Evolutionary conservation across 2,329 filamentous ascomycete genomes (phyloP), one percentile per base, ranked within the genome.

Genomic region (Daldinia sp.): DNA sequence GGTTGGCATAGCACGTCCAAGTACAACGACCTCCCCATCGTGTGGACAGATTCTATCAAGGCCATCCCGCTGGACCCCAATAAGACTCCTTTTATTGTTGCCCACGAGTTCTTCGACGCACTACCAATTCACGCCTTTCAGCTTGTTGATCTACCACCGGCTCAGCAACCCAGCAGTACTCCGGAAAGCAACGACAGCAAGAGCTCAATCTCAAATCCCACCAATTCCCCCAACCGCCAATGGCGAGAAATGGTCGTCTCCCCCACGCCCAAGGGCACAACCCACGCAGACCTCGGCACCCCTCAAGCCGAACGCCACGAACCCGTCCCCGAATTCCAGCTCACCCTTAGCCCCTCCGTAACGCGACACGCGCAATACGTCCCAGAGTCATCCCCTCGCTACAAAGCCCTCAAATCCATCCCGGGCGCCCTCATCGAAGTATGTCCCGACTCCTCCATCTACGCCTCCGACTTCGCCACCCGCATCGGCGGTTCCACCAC

Each of bases 51-150:
- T 76, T 92, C 94, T 67, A 90, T 96, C 72, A 88, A 91, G 68
- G 86, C 93, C n/a, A 85, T 97, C 15, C 92, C 93, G 23, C 51
- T 68, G 89, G 88, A 86, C 63, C 78, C 87, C 19, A 83, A 85
- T 63, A 91, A 90, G 74, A 91, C 89, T 19, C 94, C 95, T 0
- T 96, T 98, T 77, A 96, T 99, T 63, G 87, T 98, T 49, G 95
- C 95, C 3, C 95, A 99, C 76, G 95, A 99, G 76, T 98, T 99
- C 82, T 99, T 99, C 79, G 95, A 99, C 71, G 95, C 95, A 2
- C 88, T 99, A 0, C 95, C 95, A 30, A 97, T 99, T 70, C 94
- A 99, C 76, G 89, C 92, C 63, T 99, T 99, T 76, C 90, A 98
- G 77, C 90, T 92, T 11, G 84, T 94, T 51, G 75, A 78, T 4